Evolutionary conservation across 805 yeast species (phyloP).

Genomic region (Wickerhamomyces rabaulensis): DNA sequence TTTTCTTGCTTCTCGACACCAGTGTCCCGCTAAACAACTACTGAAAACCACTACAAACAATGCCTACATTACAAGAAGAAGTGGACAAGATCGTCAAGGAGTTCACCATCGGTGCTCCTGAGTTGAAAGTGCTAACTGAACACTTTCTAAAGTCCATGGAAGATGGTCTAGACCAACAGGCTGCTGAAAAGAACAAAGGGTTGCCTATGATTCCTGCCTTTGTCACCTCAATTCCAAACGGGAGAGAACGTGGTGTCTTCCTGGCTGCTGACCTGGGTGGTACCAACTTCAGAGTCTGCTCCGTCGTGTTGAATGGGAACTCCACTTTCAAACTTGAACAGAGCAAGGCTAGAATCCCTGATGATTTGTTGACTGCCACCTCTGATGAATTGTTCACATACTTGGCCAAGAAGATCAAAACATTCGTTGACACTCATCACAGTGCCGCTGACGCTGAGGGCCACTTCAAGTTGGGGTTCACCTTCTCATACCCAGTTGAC

Average conservation of each 20-base stretch:
- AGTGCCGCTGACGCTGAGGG: conserved; percentile 24
- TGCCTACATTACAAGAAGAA: conserved; percentile 8
- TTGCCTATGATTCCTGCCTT: conserved; percentile 93
- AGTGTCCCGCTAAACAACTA: too few relatives aligned
- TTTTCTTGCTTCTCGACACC: background rate
- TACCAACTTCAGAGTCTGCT: conserved; percentile 92
- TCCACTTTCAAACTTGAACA: conserved; percentile 77
- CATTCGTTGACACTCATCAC: conserved; percentile 66
- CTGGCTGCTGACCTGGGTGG: conserved; percentile 96
- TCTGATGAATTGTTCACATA: conserved; percentile 66
- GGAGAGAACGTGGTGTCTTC: conserved; percentile 75
- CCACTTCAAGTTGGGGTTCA: conserved; percentile 76
- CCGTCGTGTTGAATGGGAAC: conserved; percentile 70
- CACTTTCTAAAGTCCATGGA: conserved; percentile 59
- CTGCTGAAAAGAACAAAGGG: conserved; percentile 35
- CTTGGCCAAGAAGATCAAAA: conserved; percentile 64
- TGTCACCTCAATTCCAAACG: conserved; percentile 81
- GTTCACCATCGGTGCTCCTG: conserved; percentile 15
- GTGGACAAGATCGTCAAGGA: conserved; percentile 16
- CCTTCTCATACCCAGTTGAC: conserved; percentile 89
- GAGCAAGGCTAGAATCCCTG: conserved; percentile 73
- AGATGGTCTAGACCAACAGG: conserved; percentile 43
- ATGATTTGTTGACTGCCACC: conserved; percentile 63
- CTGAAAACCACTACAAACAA: background rate
- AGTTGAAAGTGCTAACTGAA: conserved; percentile 28